Evolutionary conservation across 768 basidiomycete genomes (phyloP).

Genomic region (Sarcomyxa edulis): DNA sequence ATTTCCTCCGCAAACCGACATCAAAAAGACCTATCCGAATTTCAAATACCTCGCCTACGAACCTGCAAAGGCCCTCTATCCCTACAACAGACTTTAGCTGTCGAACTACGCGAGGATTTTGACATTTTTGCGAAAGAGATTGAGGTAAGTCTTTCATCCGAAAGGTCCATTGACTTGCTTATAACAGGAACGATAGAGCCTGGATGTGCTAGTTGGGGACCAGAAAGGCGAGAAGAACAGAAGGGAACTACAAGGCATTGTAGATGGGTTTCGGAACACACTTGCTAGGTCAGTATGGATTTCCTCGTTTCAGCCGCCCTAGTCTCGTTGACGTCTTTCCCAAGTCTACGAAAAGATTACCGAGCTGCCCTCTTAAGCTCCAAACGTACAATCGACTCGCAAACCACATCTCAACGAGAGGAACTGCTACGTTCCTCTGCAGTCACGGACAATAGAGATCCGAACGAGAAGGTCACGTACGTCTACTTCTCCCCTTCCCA

Average conservation of each 20-base stretch:
- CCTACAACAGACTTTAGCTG: conserved; percentile 67
- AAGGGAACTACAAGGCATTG: conserved; percentile 41
- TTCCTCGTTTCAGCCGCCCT: not conserved
- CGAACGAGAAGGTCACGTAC: conserved; percentile 59
- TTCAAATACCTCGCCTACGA: conserved; percentile 72
- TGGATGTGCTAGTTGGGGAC: conserved; percentile 72
- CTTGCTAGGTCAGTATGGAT: conserved; percentile 43
- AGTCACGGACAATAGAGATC: conserved; percentile 38
- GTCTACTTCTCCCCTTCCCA: no score
- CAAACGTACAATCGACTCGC: conserved; percentile 67
- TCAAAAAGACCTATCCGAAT: conserved; percentile 56
- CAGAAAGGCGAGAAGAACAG: conserved; percentile 52
- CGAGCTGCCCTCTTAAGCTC: conserved; percentile 69
- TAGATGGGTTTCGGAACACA: conserved; percentile 39
- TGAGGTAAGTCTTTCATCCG: conserved; percentile 45
- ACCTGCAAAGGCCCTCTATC: conserved; percentile 64
- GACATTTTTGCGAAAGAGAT: conserved; percentile 55
- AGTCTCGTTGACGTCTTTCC: conserved; percentile 2
- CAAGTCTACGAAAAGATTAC: conserved; percentile 56
- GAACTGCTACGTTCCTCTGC: conserved; percentile 59
- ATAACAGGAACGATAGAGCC: conserved; percentile 33
- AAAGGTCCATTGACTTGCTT: conserved; percentile 9
- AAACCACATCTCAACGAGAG: conserved; percentile 52
- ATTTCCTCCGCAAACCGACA: conserved; percentile 51
- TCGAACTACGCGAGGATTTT: conserved; percentile 75